Evolutionary conservation across 1,139 yeast genomes (phyloP), one percentile per base, ranked within the genome.

Genomic region (Suhomyces kunorum): DNA sequence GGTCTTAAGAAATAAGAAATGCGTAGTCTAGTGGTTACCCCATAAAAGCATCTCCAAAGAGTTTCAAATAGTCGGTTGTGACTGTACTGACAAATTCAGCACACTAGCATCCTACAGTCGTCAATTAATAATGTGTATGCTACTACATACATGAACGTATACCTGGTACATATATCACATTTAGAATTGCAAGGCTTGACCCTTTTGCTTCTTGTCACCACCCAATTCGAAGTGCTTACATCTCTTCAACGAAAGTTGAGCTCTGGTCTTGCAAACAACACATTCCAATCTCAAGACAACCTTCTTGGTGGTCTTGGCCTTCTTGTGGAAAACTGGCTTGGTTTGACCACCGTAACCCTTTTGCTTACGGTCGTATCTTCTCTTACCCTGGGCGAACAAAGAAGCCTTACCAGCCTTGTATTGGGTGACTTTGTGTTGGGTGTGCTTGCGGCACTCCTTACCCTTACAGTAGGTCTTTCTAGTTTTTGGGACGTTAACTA

Each of bases 291-390:
- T 92, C 73, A 92, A 85, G 59, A 92, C 98, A 74, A 92, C 96
- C 87, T 92, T 92, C 89, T 92, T 92, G 83, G 99, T 92, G 63
- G 98, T 92, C 90, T 92, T 92, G 65, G 99, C 99, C 78, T 92
- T 94, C 87, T 92, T 92, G 88, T 89, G 98, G 97, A 92, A 92
- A 79, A 94, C 87, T 73, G 87, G 98, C 83, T 89, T 92, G 80
- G 98, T 92, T 82, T 92, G 99, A 87, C 99, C 99, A 87, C 99
- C 99, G 80, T 83, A 92, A 88, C 99, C 99, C 69, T 87, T 75
- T 82, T 92, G 98, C 81, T 92, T 92, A 79, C 99, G 95, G 94
- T 94, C 98, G 81, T 92, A 92, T 83, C 99, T 90, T 84, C 99
- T 88, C 90, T 94, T 94, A 85, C 99, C 99, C 81, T 92, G 98